A percentile compares a stretch with the other conserved stretches of the same genome.
Evolutionary conservation across 768 basidiomycete species (phyloP).

Genomic region (Suillus spraguei): DNA sequence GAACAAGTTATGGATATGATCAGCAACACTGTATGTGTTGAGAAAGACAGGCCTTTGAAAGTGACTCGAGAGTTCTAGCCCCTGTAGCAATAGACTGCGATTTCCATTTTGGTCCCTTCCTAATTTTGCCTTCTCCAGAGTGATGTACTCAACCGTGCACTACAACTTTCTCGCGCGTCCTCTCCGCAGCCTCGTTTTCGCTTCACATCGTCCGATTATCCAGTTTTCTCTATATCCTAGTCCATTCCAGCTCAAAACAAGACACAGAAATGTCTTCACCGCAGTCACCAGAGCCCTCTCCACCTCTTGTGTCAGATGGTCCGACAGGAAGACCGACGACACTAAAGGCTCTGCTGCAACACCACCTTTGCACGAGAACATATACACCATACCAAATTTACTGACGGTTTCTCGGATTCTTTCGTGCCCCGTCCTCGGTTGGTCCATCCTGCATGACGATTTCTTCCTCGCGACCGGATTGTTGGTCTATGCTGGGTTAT

Average conservation of each 20-base stretch:
- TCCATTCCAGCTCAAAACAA: neutral
- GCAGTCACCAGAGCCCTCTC: neutral
- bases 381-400: slow-evolving; percentile 92
- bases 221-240: too few relatives aligned
- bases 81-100: neutral
- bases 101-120: slow-evolving; percentile 1
- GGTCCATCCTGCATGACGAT: slow-evolving; percentile 81
- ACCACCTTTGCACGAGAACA: slow-evolving; percentile 69
- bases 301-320: slow-evolving; percentile 3
- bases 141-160: slow-evolving; percentile 1
- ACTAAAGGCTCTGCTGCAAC: slow-evolving; percentile 24
- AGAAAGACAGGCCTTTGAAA: too few relatives aligned
- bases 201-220: neutral
- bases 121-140: slow-evolving; percentile 2
- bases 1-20: neutral
- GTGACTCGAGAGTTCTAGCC: neutral
- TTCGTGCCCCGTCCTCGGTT: slow-evolving; percentile 91
- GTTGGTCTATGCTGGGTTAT: slow-evolving; percentile 89
- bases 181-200: neutral
- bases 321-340: slow-evolving; percentile 13
- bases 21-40: too few relatives aligned
- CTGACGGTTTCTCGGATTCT: slow-evolving; percentile 86
- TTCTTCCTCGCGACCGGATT: slow-evolving; percentile 81
- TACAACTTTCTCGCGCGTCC: neutral
- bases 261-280: neutral